phyloP scores from a whole-genome alignment of 2,329 filamentous ascomycete species.

The Diaporthe sp. region DNA sequence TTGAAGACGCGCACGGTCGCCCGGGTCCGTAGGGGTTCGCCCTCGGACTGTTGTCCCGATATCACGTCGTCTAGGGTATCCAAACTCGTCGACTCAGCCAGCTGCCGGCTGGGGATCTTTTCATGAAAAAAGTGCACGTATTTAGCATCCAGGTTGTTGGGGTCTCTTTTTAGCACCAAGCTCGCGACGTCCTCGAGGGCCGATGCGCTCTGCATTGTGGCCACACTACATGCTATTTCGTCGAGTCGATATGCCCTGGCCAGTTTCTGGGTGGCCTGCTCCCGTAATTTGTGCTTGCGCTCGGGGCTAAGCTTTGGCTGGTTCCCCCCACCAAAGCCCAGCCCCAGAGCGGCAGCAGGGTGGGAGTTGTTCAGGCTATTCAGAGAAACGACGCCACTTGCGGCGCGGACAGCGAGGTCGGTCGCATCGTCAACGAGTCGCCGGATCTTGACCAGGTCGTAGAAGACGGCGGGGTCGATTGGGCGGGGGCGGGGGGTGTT shows the following conservation, averaged over 20 bases:
- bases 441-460: conserved; percentile 86
- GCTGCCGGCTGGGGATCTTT: conserved; percentile 82
- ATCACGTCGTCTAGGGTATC: conserved; percentile 77
- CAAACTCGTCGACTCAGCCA: conserved; percentile 79
- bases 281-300: conserved; percentile 82
- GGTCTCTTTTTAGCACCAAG: conserved; percentile 77
- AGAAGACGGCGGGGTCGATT: conserved; percentile 84
- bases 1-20: conserved; percentile 83
- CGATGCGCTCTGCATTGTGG: conserved; percentile 84
- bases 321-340: conserved; percentile 70
- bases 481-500: conserved; percentile 80
- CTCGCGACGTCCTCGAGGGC: conserved; percentile 82
- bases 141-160: conserved; percentile 78
- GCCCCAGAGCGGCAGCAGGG: conserved; percentile 59
- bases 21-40: conserved; percentile 77
- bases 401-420: conserved; percentile 81
- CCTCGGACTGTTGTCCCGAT: conserved; percentile 71
- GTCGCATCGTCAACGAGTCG: conserved; percentile 84
- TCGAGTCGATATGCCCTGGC: conserved; percentile 83
- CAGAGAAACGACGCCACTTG: conserved; percentile 77
- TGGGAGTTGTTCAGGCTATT: conserved; percentile 67
- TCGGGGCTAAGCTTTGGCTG: conserved; percentile 78
- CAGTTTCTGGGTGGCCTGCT: conserved; percentile 83
- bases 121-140: conserved; percentile 96
- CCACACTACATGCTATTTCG: conserved; percentile 86